Evolutionary conservation across 331 rosid species (phyloP).

Genomic region (Quercus phellos): DNA sequence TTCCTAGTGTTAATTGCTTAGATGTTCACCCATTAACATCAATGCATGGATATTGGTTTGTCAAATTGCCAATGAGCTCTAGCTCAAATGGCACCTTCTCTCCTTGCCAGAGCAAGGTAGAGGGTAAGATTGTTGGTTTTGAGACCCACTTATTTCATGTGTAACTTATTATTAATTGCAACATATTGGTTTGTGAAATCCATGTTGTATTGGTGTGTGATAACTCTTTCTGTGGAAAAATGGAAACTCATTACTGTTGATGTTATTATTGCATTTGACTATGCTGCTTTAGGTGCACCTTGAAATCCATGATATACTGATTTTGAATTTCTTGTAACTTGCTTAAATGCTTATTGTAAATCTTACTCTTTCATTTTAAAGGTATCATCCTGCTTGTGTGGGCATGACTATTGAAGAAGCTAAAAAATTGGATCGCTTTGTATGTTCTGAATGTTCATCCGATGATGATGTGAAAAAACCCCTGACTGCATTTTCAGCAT

Average conservation of each 20-base stretch:
- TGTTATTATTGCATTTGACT: neutral
- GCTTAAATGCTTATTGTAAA: conserved; percentile 7
- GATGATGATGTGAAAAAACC: conserved; percentile 60
- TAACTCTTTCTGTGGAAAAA: neutral
- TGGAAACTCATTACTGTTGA: neutral
- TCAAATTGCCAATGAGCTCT: too few relatives aligned
- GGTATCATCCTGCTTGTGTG: conserved; percentile 98
- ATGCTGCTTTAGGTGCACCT: neutral
- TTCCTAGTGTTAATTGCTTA: conserved; percentile 1
- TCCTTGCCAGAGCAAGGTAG: too few relatives aligned
- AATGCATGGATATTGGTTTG: too few relatives aligned
- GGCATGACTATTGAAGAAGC: conserved; percentile 83
- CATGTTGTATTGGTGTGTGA: neutral
- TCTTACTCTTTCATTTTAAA: conserved; percentile 25
- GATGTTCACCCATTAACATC: neutral
- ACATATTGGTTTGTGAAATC: too few relatives aligned
- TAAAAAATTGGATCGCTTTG: conserved; percentile 65
- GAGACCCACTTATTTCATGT: too few relatives aligned
- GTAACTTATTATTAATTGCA: too few relatives aligned
- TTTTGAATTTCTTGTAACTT: conserved; percentile 5
- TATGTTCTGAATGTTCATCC: conserved; percentile 73
- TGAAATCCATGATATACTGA: neutral
- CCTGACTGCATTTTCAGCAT: conserved; percentile 36
- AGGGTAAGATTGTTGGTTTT: too few relatives aligned
- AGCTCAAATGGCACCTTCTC: too few relatives aligned